Evolutionary conservation across 306 rosid species (phyloP), one percentile per base, ranked within the genome.

Genomic region (Quercus ilex): DNA sequence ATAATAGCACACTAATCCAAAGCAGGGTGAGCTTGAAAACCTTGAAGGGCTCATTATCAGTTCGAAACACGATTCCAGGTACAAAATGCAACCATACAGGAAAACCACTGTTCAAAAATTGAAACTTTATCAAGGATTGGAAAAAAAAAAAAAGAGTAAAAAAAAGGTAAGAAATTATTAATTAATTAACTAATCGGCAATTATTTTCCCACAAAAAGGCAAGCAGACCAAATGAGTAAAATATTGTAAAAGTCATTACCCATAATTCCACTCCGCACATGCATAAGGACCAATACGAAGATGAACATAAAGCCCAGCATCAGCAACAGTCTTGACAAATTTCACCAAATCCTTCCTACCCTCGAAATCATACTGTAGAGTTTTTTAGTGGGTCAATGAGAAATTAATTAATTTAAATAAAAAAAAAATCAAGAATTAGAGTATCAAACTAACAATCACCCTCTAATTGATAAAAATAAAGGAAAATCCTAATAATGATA

Each of bases 201-300:
- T 49, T 49, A 43, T 57, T 58, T 70, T 53, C 71, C 17, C 46
- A 65, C 21, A n/a, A 55, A 23, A 65, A 7, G n/a, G 43, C 35
- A 14, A 6, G 21, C 58, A 46, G 5, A 7, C 23, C 23, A 71
- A 21, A 4, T 5, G 26, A 26, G 14, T 53, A 4, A 23, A 31
- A 41, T 33, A 8, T 33, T 15, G 56, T 11, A n/a, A 15, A 38
- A 20, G 51, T 25, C 25, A 30, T 78, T 85, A 95, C 99, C 99
- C 99, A 2, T 92, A 95, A 86, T 95, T 95, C 99, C 99, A 95
- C 82, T 95, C 99, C 9, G 99, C 99, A 71, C 99, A 95, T 1
- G 79, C 99, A 14, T 95, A 95, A 14, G 99, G 99, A 68, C 99
- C 99, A 78, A 95, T 92, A 73, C 99, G 92, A 13, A 95, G 95